A percentile compares a stretch with the other conserved stretches of the same genome.
Evolutionary conservation across 2,329 filamentous ascomycete species (phyloP).

Genomic region (Trichoderma citrinoviride): DNA sequence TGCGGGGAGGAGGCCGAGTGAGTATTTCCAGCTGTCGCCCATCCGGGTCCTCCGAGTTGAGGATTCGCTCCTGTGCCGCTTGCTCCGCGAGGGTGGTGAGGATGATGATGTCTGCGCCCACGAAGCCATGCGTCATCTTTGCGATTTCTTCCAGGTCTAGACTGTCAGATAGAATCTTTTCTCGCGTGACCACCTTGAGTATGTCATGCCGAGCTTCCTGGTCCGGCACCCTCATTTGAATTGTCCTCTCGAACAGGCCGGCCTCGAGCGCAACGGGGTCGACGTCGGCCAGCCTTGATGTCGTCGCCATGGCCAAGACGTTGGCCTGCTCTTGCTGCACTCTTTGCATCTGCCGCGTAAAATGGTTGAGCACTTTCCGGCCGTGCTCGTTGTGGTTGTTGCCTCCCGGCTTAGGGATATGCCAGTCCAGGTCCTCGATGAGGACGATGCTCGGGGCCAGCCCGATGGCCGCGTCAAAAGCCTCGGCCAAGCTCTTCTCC

Average conservation of each 20-base stretch:
- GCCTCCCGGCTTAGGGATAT: slow-evolving; percentile 77
- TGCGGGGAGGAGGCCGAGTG: slow-evolving; percentile 13
- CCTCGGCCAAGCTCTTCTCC: slow-evolving; percentile 41
- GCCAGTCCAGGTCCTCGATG: slow-evolving; percentile 81
- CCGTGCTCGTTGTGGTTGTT: slow-evolving; percentile 85
- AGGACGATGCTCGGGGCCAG: slow-evolving; percentile 88
- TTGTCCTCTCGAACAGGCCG: slow-evolving; percentile 77
- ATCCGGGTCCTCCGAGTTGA: slow-evolving; percentile 32
- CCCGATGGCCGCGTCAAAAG: slow-evolving; percentile 73
- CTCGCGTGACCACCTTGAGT: slow-evolving; percentile 66
- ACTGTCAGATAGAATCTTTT: slow-evolving; percentile 62
- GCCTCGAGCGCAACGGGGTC: slow-evolving; percentile 73
- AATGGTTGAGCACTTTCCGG: slow-evolving; percentile 77
- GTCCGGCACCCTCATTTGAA: slow-evolving; percentile 85
- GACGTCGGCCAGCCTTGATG: slow-evolving; percentile 81
- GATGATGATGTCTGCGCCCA: slow-evolving; percentile 80
- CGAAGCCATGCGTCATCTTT: slow-evolving; percentile 85
- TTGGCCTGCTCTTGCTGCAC: slow-evolving; percentile 68
- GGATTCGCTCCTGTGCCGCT: slow-evolving; percentile 36
- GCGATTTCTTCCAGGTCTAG: slow-evolving; percentile 74
- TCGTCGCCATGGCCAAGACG: slow-evolving; percentile 87
- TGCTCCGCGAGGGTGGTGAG: slow-evolving; percentile 50
- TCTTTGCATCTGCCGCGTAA: slow-evolving; percentile 83
- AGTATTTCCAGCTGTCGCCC: slow-evolving; percentile 8
- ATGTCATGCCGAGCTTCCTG: slow-evolving; percentile 76